Evolutionary conservation across 371 early-diverging fungal genomes (phyloP), one percentile per base, ranked within the genome.

Genomic region (Mucor irregularis): DNA sequence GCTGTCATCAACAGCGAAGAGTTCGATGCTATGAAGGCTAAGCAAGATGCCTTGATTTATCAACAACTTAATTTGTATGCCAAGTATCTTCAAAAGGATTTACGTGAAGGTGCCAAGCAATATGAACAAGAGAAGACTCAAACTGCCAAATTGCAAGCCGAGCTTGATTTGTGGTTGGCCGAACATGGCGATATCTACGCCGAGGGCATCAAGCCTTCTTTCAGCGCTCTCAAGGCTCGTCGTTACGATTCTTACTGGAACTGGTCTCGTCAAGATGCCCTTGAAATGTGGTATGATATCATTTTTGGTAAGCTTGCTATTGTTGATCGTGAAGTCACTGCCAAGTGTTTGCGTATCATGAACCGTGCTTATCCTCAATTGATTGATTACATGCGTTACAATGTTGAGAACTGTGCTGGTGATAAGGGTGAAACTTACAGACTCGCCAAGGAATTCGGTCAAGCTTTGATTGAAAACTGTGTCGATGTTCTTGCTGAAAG

Each of bases 191-290:
- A 90, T 33, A 73, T 82, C 49, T 96, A 93, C 77, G 86, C 91
- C 29, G 85, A 90, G 49, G 96, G 97, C 38, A 91, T 96, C 69
- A 83, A 81, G 46, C 94, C 94, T 14, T 63, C 83, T 19, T 97
- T 97, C 73, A 84, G 84, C 52, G 69, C 77, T 42, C 83, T 85
- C 58, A 97, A 94, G 83, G 95, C 90, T 30, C 92, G 97, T 39
- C 76, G 70, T 22, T 96, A 92, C 63, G 95, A 95, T 58, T 96
- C 96, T 26, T 89, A 90, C 85, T 97, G 97, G 97, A 97, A 97
- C 80, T 97, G 97, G 97, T 92, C 90, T 44, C 90, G 95, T 53
- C 94, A 94, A 69, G 95, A 97, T 71, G 93, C 93, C 10, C 73
- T 95, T 40, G 83, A 87, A 40, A 82, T 95, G 64, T 91, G 92